phyloP scores from a whole-genome alignment of 2,329 filamentous ascomycete species.

The Metarhizium humberi region DNA sequence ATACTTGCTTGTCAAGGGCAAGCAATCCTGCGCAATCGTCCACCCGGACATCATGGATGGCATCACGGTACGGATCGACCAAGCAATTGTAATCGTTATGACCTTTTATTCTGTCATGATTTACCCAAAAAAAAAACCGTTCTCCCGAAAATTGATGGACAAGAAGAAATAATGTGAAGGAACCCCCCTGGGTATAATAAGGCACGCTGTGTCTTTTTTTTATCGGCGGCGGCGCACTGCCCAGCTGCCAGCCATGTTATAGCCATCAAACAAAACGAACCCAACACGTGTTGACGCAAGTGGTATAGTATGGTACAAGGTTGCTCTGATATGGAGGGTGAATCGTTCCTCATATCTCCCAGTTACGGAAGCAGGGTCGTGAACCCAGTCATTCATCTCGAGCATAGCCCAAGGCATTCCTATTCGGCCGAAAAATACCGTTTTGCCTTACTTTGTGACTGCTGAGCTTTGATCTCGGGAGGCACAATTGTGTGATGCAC shows the following conservation, averaged over 20 bases:
- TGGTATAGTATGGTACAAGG: constrained; percentile 1
- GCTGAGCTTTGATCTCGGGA: constrained; percentile 60
- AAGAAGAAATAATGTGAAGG: background rate
- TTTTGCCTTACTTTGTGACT: constrained; percentile 56
- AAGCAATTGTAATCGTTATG: background rate
- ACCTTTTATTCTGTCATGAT: background rate
- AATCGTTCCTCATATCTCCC: background rate
- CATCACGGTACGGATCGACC: background rate
- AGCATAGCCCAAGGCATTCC: constrained; percentile 7
- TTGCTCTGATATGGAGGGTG: background rate
- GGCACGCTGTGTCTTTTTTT: constrained; percentile 1
- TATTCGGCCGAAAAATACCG: constrained; percentile 62
- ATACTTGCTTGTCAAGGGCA: background rate
- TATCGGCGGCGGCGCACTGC: background rate
- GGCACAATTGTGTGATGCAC: constrained; percentile 78
- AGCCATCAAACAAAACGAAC: background rate
- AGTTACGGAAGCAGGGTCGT: background rate
- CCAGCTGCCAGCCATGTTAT: constrained; percentile 3
- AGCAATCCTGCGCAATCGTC: background rate
- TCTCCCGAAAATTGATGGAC: background rate
- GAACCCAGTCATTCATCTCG: background rate
- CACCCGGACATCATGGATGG: background rate
- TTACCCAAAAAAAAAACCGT: background rate
- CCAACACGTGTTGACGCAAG: constrained; percentile 1
- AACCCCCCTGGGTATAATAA: constrained; percentile 6